Evolutionary conservation across 2,329 filamentous ascomycete genomes (phyloP).

Genomic region (Arthrobotrys megalospora): DNA sequence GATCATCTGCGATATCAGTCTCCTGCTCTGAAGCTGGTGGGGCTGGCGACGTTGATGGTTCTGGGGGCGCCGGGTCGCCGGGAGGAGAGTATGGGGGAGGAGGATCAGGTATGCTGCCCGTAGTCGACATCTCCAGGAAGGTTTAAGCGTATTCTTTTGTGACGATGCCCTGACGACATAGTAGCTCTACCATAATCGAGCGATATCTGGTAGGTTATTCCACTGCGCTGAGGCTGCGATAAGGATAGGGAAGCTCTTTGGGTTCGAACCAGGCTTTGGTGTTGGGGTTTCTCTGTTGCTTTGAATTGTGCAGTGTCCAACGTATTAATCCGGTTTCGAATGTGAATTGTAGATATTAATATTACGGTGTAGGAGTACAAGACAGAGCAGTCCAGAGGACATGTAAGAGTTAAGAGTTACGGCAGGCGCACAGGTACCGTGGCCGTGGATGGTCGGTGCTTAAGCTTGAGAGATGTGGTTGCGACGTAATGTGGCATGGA

Average conservation of each 20-base stretch:
- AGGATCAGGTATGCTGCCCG: conserved; percentile 61
- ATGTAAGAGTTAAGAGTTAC: background rate
- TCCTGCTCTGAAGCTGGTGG: conserved; percentile 27
- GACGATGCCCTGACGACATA: conserved; percentile 47
- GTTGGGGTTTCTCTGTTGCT: background rate
- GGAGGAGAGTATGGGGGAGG: conserved; percentile 59
- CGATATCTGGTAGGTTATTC: background rate
- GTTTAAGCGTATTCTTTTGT: conserved; percentile 50
- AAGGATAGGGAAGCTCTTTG: background rate
- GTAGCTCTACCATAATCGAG: conserved; percentile 54
- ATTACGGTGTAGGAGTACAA: conserved; percentile 1
- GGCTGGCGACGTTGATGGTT: conserved; percentile 15
- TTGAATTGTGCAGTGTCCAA: background rate
- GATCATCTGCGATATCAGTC: conserved; percentile 8
- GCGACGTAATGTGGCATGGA: conserved; percentile 30
- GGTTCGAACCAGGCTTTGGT: background rate
- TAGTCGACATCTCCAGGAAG: conserved; percentile 59
- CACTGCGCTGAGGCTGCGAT: background rate
- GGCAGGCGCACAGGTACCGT: background rate
- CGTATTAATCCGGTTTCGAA: background rate
- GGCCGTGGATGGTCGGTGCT: background rate
- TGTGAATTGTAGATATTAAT: background rate
- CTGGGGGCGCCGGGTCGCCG: conserved; percentile 41
- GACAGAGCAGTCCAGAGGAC: background rate
- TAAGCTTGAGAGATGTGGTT: conserved; percentile 17